Conservation (phyloP, 1,284 basidiomycete species). For the Ganoderma lingzhi region DNA sequence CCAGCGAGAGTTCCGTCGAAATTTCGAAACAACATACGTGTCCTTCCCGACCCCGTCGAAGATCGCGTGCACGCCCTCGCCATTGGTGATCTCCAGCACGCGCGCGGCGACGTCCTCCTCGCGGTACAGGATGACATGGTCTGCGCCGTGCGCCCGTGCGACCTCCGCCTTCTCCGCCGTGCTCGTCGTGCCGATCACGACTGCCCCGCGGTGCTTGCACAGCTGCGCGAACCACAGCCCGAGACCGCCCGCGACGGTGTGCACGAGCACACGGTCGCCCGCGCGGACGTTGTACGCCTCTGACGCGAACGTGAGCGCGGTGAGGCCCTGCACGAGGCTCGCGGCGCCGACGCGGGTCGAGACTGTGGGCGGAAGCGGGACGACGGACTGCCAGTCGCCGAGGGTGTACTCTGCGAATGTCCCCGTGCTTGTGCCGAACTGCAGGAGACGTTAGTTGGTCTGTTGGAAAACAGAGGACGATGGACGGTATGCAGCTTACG, state of each 20-base stretch:
- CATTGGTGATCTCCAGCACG: conserved; percentile 82
- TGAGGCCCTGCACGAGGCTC: conserved; percentile 60
- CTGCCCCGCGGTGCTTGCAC: conserved; percentile 78
- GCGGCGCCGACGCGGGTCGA: conserved; percentile 75
- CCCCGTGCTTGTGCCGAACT: conserved; percentile 52
- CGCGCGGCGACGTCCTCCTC: conserved; percentile 74
- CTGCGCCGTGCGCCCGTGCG: conserved; percentile 83
- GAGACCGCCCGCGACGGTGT: conserved; percentile 91
- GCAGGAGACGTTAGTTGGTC: neutral
- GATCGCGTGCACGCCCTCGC: conserved; percentile 86
- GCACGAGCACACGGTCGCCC: conserved; percentile 80
- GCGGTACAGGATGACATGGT: conserved; percentile 88
- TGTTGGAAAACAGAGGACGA: too few relatives aligned
- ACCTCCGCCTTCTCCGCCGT: conserved; percentile 85
- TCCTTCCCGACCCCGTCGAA: conserved; percentile 97
- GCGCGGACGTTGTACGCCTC: conserved; percentile 88
- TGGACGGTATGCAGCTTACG: conserved; percentile 49
- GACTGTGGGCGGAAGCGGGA: conserved; percentile 64
- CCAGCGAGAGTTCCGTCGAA: neutral
- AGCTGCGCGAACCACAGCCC: conserved; percentile 71
- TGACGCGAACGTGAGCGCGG: conserved; percentile 80
- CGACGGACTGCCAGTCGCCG: conserved; percentile 49
- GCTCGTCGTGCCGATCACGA: conserved; percentile 94
- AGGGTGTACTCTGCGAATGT: conserved; percentile 39
- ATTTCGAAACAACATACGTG: conserved; percentile 55